Base-by-base conservation (phyloP, 1,284 basidiomycete genomes). In the Entoloma clypeatum region DNA sequence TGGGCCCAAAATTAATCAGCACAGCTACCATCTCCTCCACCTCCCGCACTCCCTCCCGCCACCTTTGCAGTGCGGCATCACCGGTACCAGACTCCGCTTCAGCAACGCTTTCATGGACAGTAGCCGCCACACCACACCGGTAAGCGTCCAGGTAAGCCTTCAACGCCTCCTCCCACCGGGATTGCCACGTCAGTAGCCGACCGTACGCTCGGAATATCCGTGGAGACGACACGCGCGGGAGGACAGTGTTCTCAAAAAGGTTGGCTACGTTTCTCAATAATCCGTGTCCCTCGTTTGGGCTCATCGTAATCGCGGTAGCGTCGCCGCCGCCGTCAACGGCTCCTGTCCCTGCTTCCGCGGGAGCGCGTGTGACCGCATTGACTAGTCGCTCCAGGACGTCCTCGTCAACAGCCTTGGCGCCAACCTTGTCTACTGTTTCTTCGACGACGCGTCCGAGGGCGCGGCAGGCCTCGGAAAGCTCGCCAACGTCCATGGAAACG, bases 401-500 rank as follows among this genome's bases (percentile, higher is more conserved):
- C 30, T 81, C 74, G 62, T 98, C 94, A 14, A 97, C 73, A 1
- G 63, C 58, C 24, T 71, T 63, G 2, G 69, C 73, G 16, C 84
- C 81, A 24, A 73, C 67, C 54, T 80, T 80, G 39, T 70, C 71
- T n/a, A 74, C 75, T 6, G 86, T 81, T 56, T 88, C 82, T 58
- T 95, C 90, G 23, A 96, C 78, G 21, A 97, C 74, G 4, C 92
- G 82, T 0, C 75, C 75, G 34, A 93, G 73, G 0, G 94, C 94
- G 17, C 90, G 83, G 39, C 80, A 83, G 0, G 92, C 87, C 60
- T 99, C 95, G 6, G 80, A 70, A 31, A 97, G 74, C 62, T 97
- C 89, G 5, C 94, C 95, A 10, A 97, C 87, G 55, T 98, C 92
- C 62, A 97, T 75, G 5, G 90, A 78, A 25, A 99, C 86, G 52